Evolutionary conservation across 2,329 filamentous ascomycete genomes (phyloP), one percentile per base, ranked within the genome.

Genomic region (Aspergillus brasiliensis): DNA sequence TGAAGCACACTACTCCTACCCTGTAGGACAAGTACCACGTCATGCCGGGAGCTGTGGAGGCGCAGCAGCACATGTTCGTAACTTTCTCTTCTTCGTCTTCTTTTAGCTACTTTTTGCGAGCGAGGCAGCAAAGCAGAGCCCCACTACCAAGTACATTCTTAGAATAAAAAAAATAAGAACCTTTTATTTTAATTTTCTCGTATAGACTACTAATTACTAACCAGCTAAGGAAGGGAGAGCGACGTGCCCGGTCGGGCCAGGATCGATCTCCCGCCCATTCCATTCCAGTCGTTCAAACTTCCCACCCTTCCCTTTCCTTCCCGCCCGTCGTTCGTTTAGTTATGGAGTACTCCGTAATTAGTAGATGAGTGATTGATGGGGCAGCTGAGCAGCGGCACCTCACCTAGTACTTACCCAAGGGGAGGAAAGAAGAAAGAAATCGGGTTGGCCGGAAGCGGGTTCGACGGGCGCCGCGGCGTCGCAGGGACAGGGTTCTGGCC

Each of bases 61-160:
- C 52, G 52, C 52, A 52, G 49, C 49, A 54, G 51, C 38, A 55
- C 38, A 46, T 31, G 38, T 46, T 44, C 52, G 52, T 55, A 42
- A 55, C 37, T 46, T 25, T 34, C n/a, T 38, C 25, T 54, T 31
- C 28, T 34, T 15, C 11, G 5, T 34, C 31, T 13, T 34, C 31
- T 34, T 34, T 11, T 11, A 5, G 31, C 31, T 31, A 10, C 28
- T 31, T 31, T 31, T 23, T 10, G 44, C 11, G 13, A 25, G 21
- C 13, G 23, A 27, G 21, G 23, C 21, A 27, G 21, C 44, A 23
- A 27, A 23, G 52, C 52, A 55, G 52, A 55, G 52, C 52, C 38
- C 42, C 52, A 49, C 37, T 34, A 52, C 28, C 8, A 31, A 31
- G 28, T 34, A 31, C 28, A 31, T 31, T 31, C 28, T 31, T 31